These are phyloP conservation scores for Corchorus olitorius DNA, from an alignment of 345 rosid species.

Conservation along the genomic window DNA sequence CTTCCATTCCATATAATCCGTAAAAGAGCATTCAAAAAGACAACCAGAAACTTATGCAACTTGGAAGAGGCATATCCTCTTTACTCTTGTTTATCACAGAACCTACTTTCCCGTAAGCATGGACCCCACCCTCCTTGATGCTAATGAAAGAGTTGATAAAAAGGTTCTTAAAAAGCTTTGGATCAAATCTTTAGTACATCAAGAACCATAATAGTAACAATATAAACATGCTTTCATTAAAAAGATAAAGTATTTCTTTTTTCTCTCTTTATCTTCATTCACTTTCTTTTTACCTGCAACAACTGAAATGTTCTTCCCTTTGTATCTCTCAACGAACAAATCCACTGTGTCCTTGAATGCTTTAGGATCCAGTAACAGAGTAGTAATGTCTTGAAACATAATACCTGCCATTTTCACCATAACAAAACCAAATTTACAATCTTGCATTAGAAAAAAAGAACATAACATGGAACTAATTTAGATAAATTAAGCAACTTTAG, in stretches of 20 bases:
- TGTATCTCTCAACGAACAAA: conserved; percentile 89
- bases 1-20: conserved; percentile 38
- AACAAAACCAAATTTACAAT: conserved; percentile 5
- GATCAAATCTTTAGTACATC: conserved; percentile 20
- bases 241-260: background rate
- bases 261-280: background rate
- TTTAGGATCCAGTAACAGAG: conserved; percentile 80
- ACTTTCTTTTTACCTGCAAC: conserved; percentile 77
- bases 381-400: conserved; percentile 96
- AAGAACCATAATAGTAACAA: conserved; percentile 2
- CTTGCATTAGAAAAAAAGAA: background rate
- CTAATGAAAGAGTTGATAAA: conserved; percentile 29
- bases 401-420: conserved; percentile 57
- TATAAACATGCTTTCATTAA: background rate
- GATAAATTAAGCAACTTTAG: background rate
- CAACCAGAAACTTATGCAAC: conserved; percentile 39
- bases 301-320: conserved; percentile 81
- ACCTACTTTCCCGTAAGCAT: conserved; percentile 26
- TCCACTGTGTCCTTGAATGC: conserved; percentile 93
- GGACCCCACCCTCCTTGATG: conserved; percentile 40
- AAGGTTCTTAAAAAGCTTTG: conserved; percentile 23
- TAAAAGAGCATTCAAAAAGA: conserved; percentile 31
- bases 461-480: background rate
- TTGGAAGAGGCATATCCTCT: conserved; percentile 25
- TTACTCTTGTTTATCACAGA: conserved; percentile 19